These are phyloP conservation scores for Xylaria sp. DNA, from an alignment of 2,329 filamentous ascomycete genomes.

Conservation along the genomic window DNA sequence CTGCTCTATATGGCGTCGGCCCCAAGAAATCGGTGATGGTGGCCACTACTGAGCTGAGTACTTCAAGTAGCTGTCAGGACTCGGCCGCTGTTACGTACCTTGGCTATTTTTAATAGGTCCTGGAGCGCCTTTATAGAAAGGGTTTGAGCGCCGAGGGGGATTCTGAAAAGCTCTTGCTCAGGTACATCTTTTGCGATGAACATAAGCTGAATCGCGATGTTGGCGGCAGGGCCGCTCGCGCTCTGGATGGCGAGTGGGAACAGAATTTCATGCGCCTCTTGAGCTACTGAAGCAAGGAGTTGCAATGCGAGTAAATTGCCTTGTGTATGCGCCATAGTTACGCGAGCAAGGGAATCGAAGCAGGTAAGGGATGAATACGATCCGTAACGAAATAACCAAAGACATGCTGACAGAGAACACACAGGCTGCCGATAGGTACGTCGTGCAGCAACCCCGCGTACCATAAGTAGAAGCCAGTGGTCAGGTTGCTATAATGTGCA, in stretches of 20 bases:
- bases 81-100: slow-evolving; percentile 1
- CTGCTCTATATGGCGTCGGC: not conserved
- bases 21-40: not conserved
- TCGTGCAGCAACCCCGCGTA: not conserved
- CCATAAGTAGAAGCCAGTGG: not conserved
- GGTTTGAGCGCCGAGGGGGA: not conserved
- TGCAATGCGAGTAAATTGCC: not conserved
- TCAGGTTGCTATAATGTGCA: too few relatives aligned
- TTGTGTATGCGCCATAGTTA: slow-evolving; percentile 1
- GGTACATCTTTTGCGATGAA: slow-evolving; percentile 1
- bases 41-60: not conserved
- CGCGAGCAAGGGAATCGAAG: not conserved
- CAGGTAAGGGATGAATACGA: not conserved
- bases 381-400: not conserved
- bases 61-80: not conserved
- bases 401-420: not conserved
- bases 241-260: not conserved
- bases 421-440: not conserved
- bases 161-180: not conserved
- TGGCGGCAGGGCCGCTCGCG: not conserved
- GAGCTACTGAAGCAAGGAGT: slow-evolving; percentile 2
- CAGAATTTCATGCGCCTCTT: not conserved
- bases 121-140: not conserved
- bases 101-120: slow-evolving; percentile 2
- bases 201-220: not conserved